phyloP scores from a whole-genome alignment of 306 rosid species.

The Pueraria montana region DNA sequence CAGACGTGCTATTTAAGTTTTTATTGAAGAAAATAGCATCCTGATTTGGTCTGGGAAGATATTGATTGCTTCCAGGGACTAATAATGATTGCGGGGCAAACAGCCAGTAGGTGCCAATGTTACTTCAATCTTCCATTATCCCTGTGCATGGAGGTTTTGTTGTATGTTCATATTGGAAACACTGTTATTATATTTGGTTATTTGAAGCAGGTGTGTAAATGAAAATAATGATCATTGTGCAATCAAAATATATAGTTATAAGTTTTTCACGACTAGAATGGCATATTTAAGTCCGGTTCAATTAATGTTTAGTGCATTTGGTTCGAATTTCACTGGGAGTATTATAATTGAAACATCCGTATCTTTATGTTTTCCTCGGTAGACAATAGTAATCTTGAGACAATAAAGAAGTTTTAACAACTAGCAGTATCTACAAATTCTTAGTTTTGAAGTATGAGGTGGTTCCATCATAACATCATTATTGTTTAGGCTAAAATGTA shows the following conservation, averaged over 20 bases:
- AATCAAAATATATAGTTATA: neutral
- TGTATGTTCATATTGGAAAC: slow-evolving; percentile 47
- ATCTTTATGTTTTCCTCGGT: neutral
- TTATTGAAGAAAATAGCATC: slow-evolving; percentile 67
- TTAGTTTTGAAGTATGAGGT: neutral
- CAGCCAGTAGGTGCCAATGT: slow-evolving; percentile 70
- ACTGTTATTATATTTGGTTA: slow-evolving; percentile 22
- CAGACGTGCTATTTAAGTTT: slow-evolving; percentile 62
- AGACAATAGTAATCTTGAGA: neutral
- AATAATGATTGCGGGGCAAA: slow-evolving; percentile 59
- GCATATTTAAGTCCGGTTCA: neutral
- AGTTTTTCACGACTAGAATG: slow-evolving; percentile 9
- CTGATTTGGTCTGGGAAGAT: slow-evolving; percentile 59
- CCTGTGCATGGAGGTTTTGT: slow-evolving; percentile 68
- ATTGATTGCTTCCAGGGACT: slow-evolving; percentile 68
- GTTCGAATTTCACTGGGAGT: neutral
- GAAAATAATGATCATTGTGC: slow-evolving; percentile 43
- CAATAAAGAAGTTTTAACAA: neutral
- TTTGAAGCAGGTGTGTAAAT: slow-evolving; percentile 28
- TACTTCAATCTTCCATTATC: slow-evolving; percentile 66
- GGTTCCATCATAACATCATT: neutral
- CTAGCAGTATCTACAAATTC: neutral
- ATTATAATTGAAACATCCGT: neutral
- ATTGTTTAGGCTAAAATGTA: too few relatives aligned
- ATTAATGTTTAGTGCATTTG: neutral